These are phyloP conservation scores for Lyophyllum shimeji DNA, from an alignment of 768 basidiomycete genomes.

Conservation along the genomic window DNA sequence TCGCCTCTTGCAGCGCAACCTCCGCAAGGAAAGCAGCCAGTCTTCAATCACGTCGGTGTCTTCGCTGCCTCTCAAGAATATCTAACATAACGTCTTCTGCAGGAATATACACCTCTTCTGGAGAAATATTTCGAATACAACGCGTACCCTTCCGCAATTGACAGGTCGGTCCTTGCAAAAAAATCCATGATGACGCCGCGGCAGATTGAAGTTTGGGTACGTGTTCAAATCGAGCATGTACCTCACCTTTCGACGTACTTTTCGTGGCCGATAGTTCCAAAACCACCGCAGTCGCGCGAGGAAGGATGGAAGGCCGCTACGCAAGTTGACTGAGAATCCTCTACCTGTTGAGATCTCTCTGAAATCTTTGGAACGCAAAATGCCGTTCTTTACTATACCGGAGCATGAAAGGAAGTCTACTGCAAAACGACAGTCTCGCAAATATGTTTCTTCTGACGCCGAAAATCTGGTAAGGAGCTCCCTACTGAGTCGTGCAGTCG, in stretches of 20 bases:
- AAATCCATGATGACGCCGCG: constrained; percentile 41
- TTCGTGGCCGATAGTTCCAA: constrained; percentile 41
- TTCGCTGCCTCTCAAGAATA: background rate
- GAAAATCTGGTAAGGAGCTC: background rate
- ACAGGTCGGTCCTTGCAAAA: constrained; percentile 38
- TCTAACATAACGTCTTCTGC: background rate
- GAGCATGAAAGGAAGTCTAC: constrained; percentile 10
- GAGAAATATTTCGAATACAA: constrained; percentile 50
- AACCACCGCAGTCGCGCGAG: constrained; percentile 46
- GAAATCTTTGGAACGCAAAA: constrained; percentile 20
- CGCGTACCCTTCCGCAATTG: constrained; percentile 42
- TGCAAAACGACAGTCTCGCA: constrained; percentile 10
- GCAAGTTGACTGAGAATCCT: constrained; percentile 18
- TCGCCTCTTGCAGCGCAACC: background rate
- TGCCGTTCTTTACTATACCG: constrained; percentile 26
- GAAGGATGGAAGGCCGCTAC: constrained; percentile 24
- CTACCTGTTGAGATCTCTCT: constrained; percentile 21
- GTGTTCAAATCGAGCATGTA: constrained; percentile 2
- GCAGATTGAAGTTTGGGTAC: constrained; percentile 59
- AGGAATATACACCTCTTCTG: constrained; percentile 47
- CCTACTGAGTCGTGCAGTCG: too few species aligned
- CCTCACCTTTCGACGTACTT: background rate
- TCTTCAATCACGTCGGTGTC: constrained; percentile 6
- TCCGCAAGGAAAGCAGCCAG: background rate
- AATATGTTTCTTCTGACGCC: constrained; percentile 1